Evolutionary conservation across 192 early-diverging fungal species (phyloP), one percentile per base, ranked within the genome.

Genomic region (Backusella macrospora): DNA sequence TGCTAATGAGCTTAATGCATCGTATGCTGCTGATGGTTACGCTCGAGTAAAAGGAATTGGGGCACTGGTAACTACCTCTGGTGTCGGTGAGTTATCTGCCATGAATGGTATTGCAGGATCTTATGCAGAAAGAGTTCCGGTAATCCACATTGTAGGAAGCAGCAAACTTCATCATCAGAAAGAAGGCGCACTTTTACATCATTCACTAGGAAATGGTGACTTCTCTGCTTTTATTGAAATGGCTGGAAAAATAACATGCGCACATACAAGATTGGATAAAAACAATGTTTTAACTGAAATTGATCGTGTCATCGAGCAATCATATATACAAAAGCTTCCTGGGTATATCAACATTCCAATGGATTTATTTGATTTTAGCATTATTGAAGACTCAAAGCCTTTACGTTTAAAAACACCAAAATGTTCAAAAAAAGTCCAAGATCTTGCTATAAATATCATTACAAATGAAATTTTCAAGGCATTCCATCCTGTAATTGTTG

Each of bases 21-120:
- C 80, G 0, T 85, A 84, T 65, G 82, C 84, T 14, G 84, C 84
- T 34, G 84, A 85, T 47, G 84, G 84, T n/a, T 85, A 85, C 66
- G 84, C 84, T 29, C 77, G 84, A 34, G 44, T 85, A 5, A 65
- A 75, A 29, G 83, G 83, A 16, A 40, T 84, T 5, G 80, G 77
- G 6, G 75, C 79, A n/a, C 21, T 84, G 6, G 63, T 82, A 7
- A 84, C 83, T 14, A 84, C 83, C 23, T 83, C 78, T 73, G 83
- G 83, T n/a, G 83, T 84, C 6, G 83, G 83, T 9, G 83, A 84
- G 71, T 40, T 84, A 18, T 76, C 73, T 26, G 76, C 79, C 14
- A 71, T 81, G 3, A 84, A 84, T 62, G 83, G 78, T n/a, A 77
- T 77, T 47, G 84, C 84, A 40, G 84, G 84, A 5, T 82, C 83